Percentiles rank a stretch among this genome's conserved stretches.
Evolutionary conservation across 805 yeast genomes (phyloP).

Genomic region (Lachancea sp.): DNA sequence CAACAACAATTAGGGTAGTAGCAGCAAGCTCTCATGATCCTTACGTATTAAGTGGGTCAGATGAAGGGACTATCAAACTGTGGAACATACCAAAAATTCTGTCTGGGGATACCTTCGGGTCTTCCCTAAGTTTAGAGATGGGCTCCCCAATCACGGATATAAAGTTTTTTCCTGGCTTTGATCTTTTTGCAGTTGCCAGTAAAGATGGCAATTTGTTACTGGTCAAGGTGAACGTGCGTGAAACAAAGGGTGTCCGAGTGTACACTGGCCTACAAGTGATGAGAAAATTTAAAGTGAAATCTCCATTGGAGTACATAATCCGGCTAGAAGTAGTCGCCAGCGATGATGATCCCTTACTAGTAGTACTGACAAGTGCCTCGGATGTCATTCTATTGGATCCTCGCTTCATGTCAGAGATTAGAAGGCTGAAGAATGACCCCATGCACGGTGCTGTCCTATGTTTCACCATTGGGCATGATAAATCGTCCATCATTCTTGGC

Average conservation of each 20-base stretch:
- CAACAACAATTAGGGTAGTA: conserved; percentile 47
- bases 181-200: conserved; percentile 50
- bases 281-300: conserved; percentile 18
- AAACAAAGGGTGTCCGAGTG: conserved; percentile 11
- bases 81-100: conserved; percentile 74
- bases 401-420: conserved; percentile 42
- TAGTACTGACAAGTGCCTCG: conserved; percentile 48
- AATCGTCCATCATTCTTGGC: conserved; percentile 66
- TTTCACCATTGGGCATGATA: conserved; percentile 47
- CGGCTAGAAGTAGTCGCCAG: conserved; percentile 38
- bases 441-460: conserved; percentile 61
- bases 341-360: conserved; percentile 39
- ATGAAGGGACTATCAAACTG: conserved; percentile 60
- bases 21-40: conserved; percentile 55
- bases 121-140: conserved; percentile 43
- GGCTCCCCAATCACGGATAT: conserved; percentile 46
- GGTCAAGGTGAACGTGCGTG: conserved; percentile 35
- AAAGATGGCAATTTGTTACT: conserved; percentile 33
- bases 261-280: conserved; percentile 19
- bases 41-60: conserved; percentile 73
- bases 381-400: conserved; percentile 52
- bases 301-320: conserved; percentile 39
- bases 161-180: conserved; percentile 45
- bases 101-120: conserved; percentile 48
- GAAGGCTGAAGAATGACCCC: conserved; percentile 46